Conservation (phyloP, 345 rosid species). For the Cochlearia excelsa region DNA sequence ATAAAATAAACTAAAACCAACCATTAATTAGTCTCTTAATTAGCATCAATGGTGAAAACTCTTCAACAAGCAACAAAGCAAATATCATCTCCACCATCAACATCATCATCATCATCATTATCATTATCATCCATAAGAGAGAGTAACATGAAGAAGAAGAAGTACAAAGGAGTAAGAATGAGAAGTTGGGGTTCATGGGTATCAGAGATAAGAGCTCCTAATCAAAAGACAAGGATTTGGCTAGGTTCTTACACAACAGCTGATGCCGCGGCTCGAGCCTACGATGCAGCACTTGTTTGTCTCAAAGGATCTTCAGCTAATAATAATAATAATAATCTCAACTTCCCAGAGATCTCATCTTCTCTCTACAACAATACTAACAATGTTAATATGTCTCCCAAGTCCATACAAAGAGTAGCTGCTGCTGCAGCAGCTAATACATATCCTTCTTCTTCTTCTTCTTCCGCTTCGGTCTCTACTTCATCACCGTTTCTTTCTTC, state of each 20-base stretch:
- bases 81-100: constrained; percentile 32
- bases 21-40: too few relatives aligned
- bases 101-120: constrained; percentile 32
- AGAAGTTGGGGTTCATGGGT: constrained; percentile 99
- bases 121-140: constrained; percentile 32
- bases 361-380: constrained; percentile 26
- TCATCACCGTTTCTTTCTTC: constrained; percentile 28
- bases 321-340: constrained; percentile 38
- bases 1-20: neutral
- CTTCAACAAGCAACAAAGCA: constrained; percentile 43
- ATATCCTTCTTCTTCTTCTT: constrained; percentile 35
- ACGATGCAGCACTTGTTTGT: constrained; percentile 94
- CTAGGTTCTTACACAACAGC: constrained; percentile 92
- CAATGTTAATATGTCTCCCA: constrained; percentile 35
- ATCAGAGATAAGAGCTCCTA: constrained; percentile 95
- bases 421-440: constrained; percentile 33
- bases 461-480: constrained; percentile 35
- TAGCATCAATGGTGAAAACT: constrained; percentile 52
- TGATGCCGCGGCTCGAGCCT: constrained; percentile 96
- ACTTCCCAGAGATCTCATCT: constrained; percentile 71
- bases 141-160: constrained; percentile 43
- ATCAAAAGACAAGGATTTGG: constrained; percentile 95
- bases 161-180: constrained; percentile 95
- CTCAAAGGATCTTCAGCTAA: constrained; percentile 77
- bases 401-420: constrained; percentile 40